Percentiles rank a stretch among this genome's conserved stretches.
These are phyloP conservation scores for Monosporascus sp. DNA, from an alignment of 2,329 filamentous ascomycete genomes.

Conservation along the genomic window DNA sequence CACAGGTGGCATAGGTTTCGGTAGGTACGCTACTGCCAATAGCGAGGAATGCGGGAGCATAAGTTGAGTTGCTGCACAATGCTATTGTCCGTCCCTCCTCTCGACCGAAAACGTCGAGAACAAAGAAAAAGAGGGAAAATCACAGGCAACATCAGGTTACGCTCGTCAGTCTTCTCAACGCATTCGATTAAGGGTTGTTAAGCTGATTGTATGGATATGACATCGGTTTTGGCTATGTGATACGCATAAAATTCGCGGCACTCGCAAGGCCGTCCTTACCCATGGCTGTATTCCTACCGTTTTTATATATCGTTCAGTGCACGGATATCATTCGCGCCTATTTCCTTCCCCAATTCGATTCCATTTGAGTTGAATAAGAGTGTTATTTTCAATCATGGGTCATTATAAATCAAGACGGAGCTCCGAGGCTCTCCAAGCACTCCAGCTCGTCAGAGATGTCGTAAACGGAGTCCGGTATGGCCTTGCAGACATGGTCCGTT, in stretches of 20 bases:
- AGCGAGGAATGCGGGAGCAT: neutral
- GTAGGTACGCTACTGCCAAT: neutral
- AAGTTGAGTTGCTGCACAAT: neutral
- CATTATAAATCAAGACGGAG: neutral
- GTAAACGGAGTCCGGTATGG: neutral
- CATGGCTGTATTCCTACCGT: too few relatives aligned
- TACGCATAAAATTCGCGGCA: neutral
- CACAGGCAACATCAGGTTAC: neutral
- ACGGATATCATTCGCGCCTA: neutral
- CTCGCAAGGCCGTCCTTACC: too few relatives aligned
- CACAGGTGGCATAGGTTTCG: neutral
- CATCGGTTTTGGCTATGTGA: neutral
- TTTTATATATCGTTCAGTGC: neutral
- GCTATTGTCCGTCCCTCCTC: neutral
- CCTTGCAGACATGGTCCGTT: neutral
- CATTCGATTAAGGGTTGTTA: neutral
- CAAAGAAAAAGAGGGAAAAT: neutral
- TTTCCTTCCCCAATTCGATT: too few relatives aligned
- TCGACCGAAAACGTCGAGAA: neutral
- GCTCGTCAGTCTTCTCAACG: neutral
- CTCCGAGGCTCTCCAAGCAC: neutral
- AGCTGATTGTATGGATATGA: neutral
- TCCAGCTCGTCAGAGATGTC: neutral
- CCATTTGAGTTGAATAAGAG: neutral
- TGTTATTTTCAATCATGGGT: neutral